phyloP scores from a whole-genome alignment of 1,284 basidiomycete species.

The Ustilago crameri region DNA sequence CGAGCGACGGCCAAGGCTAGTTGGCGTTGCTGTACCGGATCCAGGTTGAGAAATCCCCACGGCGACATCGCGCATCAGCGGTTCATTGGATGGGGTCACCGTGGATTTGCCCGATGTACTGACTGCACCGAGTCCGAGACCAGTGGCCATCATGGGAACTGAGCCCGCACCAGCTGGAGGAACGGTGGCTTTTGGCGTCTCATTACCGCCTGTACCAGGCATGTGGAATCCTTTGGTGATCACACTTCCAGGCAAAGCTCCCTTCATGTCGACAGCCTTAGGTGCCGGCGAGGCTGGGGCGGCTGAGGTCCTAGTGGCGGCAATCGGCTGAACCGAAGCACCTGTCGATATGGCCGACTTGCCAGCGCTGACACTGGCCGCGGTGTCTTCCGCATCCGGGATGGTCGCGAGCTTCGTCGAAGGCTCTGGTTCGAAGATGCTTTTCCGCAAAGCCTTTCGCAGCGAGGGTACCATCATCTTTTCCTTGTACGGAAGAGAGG shows the following conservation, averaged over 20 bases:
- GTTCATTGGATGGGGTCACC: slow-evolving; percentile 8
- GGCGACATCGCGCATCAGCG: slow-evolving; percentile 16
- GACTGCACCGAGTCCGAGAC: slow-evolving; percentile 22
- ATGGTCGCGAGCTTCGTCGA: slow-evolving; percentile 44
- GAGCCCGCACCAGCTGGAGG: slow-evolving; percentile 1
- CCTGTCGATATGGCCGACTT: neutral
- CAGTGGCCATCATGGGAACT: slow-evolving; percentile 7
- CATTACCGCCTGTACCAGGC: slow-evolving; percentile 12
- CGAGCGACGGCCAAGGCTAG: slow-evolving; percentile 49
- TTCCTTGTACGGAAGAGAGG: slow-evolving; percentile 65
- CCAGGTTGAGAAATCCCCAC: slow-evolving; percentile 27
- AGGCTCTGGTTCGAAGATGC: slow-evolving; percentile 36
- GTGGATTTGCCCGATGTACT: slow-evolving; percentile 19
- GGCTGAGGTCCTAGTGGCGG: neutral
- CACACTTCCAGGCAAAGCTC: slow-evolving; percentile 43
- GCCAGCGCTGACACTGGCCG: slow-evolving; percentile 25
- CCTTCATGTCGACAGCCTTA: slow-evolving; percentile 24
- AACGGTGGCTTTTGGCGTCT: slow-evolving; percentile 10
- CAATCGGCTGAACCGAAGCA: slow-evolving; percentile 5
- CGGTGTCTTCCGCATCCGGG: slow-evolving; percentile 33
- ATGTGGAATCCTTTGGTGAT: slow-evolving; percentile 48
- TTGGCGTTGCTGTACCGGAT: slow-evolving; percentile 41
- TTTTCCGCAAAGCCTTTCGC: slow-evolving; percentile 50
- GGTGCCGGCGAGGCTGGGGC: neutral
- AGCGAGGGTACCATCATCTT: slow-evolving; percentile 65